These are phyloP conservation scores for Daedaleopsis nitida DNA, from an alignment of 768 basidiomycete genomes.

Conservation along the genomic window DNA sequence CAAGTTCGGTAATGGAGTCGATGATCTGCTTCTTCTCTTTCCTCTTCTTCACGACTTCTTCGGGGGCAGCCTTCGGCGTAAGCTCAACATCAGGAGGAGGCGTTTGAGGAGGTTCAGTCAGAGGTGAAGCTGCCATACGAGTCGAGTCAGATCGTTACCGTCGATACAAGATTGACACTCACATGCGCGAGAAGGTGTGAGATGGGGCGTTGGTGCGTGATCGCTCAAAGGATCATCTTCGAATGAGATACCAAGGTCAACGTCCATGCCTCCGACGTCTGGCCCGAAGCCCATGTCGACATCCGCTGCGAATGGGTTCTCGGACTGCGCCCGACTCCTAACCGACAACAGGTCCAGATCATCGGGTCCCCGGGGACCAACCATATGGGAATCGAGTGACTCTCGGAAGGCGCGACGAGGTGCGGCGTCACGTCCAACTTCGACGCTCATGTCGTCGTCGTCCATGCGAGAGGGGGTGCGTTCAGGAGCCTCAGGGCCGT, in stretches of 20 bases:
- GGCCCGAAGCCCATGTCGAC: conserved; percentile 53
- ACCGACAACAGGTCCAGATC: conserved; percentile 69
- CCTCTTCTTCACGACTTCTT: conserved; percentile 44
- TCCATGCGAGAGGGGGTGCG: conserved; percentile 29
- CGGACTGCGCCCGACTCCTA: conserved; percentile 63
- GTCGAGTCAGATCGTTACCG: too few species aligned
- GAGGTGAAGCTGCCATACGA: conserved; percentile 61
- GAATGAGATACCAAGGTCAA: conserved; percentile 74
- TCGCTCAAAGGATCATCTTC: conserved; percentile 54
- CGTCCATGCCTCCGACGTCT: conserved; percentile 53
- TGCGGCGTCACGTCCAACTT: conserved; percentile 75
- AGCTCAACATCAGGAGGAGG: conserved; percentile 65
- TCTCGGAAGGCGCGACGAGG: conserved; percentile 46
- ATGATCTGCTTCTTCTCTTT: conserved; percentile 87
- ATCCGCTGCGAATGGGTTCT: conserved; percentile 63
- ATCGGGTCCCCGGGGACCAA: conserved; percentile 47
- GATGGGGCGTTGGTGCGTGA: conserved; percentile 35
- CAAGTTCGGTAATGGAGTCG: conserved; percentile 86
- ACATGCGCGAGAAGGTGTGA: conserved; percentile 75
- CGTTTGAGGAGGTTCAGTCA: conserved; percentile 74
- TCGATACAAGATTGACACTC: conserved; percentile 29
- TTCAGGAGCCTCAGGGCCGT: conserved; percentile 43
- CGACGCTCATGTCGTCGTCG: conserved; percentile 65
- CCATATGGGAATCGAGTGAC: conserved; percentile 63
- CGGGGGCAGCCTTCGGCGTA: conserved; percentile 50